Base-by-base conservation (phyloP, 2,329 filamentous ascomycete species). In the Arthrobotrys sinensis region DNA sequence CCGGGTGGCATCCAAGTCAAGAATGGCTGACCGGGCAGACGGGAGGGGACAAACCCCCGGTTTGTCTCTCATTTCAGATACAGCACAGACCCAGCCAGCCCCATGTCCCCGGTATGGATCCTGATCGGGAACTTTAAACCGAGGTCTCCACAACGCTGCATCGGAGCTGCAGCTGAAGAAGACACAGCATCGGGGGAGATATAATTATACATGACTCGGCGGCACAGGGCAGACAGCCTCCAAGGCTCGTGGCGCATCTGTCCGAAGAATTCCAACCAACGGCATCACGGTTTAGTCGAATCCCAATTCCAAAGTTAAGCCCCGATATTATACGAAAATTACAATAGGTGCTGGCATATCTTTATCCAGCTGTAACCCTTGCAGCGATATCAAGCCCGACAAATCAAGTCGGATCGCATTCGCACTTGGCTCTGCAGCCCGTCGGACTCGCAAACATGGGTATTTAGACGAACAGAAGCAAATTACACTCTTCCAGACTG, bases 381-480 rank as follows among this genome's bases (percentile, higher is more conserved):
- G 40, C 40, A 45, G 24, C 2, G 1, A n/a, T n/a, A 48, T 24
- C 6, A 14, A 24, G 24, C 19, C 19, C 45, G 19, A 24, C 45
- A 24, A 48, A 48, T 48, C 45, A 48, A 14, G 45, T 34, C 32
- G 11, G 21, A 65, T 66, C 63, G 63, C 63, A 53, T 28, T 60
- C 65, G 65, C 19, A 68, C 11, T 45, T 55, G 21, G 19, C 24
- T 32, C 28, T 46, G 38, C 21, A 32, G 14, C 40, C 12, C 24
- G 24, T 28, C 24, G 24, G 24, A 28, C 24, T 24, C 7, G 11
- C 4, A 24, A 14, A 48, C 45, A 48, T 46, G 65, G 24, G 45
- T 48, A 57, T 48, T 68, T 60, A 48, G 19, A 40, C 65, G 65
- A 60, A 48, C 32, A 53, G 50, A 68, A 60, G 52, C 50, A 68